These are phyloP conservation scores for Ulota crispa DNA, from an alignment of 225 moss, liverwort and hornwort genomes.

Conservation along the genomic window DNA sequence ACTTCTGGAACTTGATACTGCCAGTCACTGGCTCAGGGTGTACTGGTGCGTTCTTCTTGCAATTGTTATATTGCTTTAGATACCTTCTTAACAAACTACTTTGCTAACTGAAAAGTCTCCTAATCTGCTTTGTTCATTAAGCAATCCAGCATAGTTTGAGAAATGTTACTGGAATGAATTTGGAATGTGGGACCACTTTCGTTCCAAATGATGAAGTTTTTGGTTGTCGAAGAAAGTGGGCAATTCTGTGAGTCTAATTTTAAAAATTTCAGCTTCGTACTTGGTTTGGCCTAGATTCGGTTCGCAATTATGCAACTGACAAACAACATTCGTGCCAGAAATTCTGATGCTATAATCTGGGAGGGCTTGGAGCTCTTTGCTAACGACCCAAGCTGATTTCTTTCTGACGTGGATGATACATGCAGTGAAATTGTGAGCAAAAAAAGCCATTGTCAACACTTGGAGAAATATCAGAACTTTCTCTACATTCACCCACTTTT, in stretches of 20 bases:
- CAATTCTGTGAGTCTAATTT: background rate
- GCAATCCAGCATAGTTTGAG: background rate
- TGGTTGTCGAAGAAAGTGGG: background rate
- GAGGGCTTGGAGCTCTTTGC: background rate
- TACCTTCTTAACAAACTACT: background rate
- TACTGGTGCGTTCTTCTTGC: slow-evolving; percentile 39
- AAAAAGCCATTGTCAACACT: slow-evolving; percentile 22
- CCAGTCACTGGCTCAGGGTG: slow-evolving; percentile 43
- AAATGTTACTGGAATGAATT: background rate
- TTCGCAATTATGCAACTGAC: background rate
- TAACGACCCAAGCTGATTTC: slow-evolving; percentile 4
- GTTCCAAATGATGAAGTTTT: background rate
- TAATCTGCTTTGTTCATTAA: background rate
- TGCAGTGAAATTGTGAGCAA: slow-evolving; percentile 39
- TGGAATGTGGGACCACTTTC: background rate
- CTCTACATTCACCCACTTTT: slow-evolving; percentile 25
- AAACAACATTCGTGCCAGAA: background rate
- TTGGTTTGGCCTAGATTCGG: background rate
- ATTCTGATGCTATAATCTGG: background rate
- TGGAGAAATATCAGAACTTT: slow-evolving; percentile 34
- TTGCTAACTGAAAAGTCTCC: background rate
- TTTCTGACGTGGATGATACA: slow-evolving; percentile 11
- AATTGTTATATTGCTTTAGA: background rate
- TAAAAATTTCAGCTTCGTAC: background rate
- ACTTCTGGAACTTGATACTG: slow-evolving; percentile 52